Base-by-base conservation (phyloP, 257 asterid species). In the Anisodus tanguticus region DNA sequence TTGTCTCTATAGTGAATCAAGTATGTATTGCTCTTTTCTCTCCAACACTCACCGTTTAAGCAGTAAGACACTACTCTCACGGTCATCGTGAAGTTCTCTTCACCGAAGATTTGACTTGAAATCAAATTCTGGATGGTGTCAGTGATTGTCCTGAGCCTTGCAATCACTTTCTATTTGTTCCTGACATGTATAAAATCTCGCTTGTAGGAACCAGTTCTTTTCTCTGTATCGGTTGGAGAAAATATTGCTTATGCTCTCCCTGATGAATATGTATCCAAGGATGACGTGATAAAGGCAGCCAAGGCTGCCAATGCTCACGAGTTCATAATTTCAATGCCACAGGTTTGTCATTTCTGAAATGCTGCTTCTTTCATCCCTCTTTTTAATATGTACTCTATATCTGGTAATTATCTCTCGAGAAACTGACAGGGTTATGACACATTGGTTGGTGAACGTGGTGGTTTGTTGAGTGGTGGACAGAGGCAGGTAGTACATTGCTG, bases 291-390 rank as follows among this genome's bases (percentile, higher is more conserved):
- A 87, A 88, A 94, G 88, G 99, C 99, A 79, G 99, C 99, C 83
- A 96, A 92, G 92, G 99, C 98, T 81, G 99, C 99, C 80, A 94
- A 96, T 90, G 98, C 99, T 80, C 99, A 96, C 78, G 98, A 96
- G 70, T 96, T 96, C 84, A 94, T 96, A 84, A 92, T 93, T 85
- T 87, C 99, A 4, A 82, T 96, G 91, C 99, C 99, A 19, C 98
- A 94, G 98, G 99, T 93, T 82, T 86, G 87, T 81, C 84, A 67
- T 43, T 79, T 79, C 78, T 85, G 37, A 22, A 72, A 71, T 83
- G 58, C 41, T 81, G 55, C 84, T 43, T 43, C 37, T 62, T 43
- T 57, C 31, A 35, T 86, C 78, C 77, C 31, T 77, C 9, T 70
- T 68, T 83, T 84, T 81, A 69, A 72, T 15, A 37, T 64, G 68